A percentile compares a stretch with the other conserved stretches of the same genome.
These are phyloP conservation scores for Zasmidium citrigriseum DNA, from an alignment of 2,329 filamentous ascomycete genomes.

Conservation along the genomic window DNA sequence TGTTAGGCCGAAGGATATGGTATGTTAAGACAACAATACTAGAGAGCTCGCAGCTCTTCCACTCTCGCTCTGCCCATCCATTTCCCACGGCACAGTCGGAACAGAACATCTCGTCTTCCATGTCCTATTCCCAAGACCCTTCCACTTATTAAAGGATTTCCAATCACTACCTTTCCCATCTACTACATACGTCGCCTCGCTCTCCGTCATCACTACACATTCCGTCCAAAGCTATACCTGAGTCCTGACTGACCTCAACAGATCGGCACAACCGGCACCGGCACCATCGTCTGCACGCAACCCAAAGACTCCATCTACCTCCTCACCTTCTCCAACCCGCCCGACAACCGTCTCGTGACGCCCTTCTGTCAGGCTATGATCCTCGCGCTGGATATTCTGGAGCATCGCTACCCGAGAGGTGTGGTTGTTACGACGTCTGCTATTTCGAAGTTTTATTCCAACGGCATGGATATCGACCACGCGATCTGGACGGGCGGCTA, in stretches of 20 bases:
- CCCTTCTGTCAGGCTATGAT: conserved; percentile 67
- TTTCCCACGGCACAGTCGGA: too few relatives aligned
- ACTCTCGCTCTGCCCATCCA: too few relatives aligned
- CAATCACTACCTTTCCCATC: too few relatives aligned
- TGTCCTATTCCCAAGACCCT: too few relatives aligned
- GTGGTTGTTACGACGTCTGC: conserved; percentile 76
- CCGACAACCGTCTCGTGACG: conserved; percentile 75
- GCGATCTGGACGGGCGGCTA: conserved; percentile 61
- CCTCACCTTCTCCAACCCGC: conserved; percentile 68
- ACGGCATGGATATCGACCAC: conserved; percentile 75
- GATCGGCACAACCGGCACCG: conserved; percentile 16
- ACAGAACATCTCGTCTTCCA: too few relatives aligned
- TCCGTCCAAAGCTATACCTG: conserved; percentile 4
- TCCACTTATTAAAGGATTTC: too few relatives aligned
- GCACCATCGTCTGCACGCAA: conserved; percentile 62
- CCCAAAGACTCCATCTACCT: conserved; percentile 67
- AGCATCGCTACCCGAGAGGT: conserved; percentile 67
- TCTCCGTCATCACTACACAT: conserved; percentile 36
- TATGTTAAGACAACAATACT: too few relatives aligned
- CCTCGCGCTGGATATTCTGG: conserved; percentile 72
- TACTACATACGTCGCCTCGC: background rate
- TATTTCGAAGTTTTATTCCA: conserved; percentile 78
- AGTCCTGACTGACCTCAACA: too few relatives aligned
- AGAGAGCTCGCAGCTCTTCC: too few relatives aligned
- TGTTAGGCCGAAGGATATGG: too few relatives aligned